Evolutionary conservation across 495 filamentous ascomycete genomes (phyloP).

Genomic region (Halenospora varia): DNA sequence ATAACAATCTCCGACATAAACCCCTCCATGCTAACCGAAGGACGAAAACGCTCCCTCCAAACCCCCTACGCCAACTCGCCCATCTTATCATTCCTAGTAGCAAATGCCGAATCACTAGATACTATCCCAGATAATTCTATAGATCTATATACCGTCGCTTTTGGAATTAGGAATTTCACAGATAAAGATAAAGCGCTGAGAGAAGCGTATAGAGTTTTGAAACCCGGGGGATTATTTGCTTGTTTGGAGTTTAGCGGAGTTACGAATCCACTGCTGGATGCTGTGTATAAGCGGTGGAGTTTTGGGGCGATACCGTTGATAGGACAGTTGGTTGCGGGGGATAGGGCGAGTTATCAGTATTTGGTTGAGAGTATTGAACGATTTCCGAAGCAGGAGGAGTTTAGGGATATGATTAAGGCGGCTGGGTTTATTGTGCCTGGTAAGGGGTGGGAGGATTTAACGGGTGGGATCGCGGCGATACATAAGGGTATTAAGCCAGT

Average conservation of each 20-base stretch:
- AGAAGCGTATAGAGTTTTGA: constrained; percentile 83
- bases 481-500: constrained; percentile 94
- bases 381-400: constrained; percentile 83
- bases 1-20: constrained; percentile 97
- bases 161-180: constrained; percentile 96
- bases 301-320: constrained; percentile 92
- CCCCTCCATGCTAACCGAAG: constrained; percentile 86
- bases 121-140: constrained; percentile 57
- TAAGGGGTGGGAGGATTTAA: constrained; percentile 81
- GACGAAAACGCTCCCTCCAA: constrained; percentile 63
- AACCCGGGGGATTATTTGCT: constrained; percentile 93
- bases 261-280: constrained; percentile 66
- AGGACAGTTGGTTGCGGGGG: constrained; percentile 90
- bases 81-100: constrained; percentile 71
- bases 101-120: constrained; percentile 80
- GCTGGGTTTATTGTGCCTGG: constrained; percentile 86
- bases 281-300: constrained; percentile 93
- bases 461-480: constrained; percentile 86
- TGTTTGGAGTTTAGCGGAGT: constrained; percentile 95
- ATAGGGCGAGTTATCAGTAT: constrained; percentile 96
- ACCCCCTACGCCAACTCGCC: constrained; percentile 53
- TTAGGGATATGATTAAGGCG: constrained; percentile 78
- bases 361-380: constrained; percentile 95
- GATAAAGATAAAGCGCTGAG: constrained; percentile 73
- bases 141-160: constrained; percentile 96